Evolutionary conservation across 2,329 filamentous ascomycete species (phyloP), one percentile per base, ranked within the genome.

Genomic region (Scedosporium boydii): DNA sequence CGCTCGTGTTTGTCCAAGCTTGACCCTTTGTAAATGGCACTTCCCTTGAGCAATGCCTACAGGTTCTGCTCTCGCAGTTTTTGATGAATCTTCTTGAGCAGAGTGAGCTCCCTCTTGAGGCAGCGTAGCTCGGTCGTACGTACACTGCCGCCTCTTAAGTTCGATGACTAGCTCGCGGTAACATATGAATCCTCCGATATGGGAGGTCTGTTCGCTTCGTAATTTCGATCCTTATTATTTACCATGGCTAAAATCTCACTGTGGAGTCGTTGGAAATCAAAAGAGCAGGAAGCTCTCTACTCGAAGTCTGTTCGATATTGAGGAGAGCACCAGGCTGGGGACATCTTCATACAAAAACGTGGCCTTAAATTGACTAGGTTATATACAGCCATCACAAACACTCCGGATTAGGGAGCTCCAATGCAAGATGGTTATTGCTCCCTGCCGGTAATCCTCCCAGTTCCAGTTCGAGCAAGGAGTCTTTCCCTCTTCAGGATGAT

Each of bases 241-340:
- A 59, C 29, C n/a, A 10, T 59, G 57, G 57, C 34, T 59, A 59
- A 59, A 59, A 59, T 59, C 18, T 21, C 16, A 42, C 34, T 26
- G 57, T 59, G 57, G 57, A 59, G 34, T 38, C 10, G 10, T 14
- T 38, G 34, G 34, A 38, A 38, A 38, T 38, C 34, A 38, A 38
- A 38, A 34, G 29, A 29, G 6, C 27, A 6, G 6, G 23, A 6
- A 38, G 34, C 34, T 38, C 3, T 38, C 34, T 38, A 38, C 34
- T 38, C 34, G 34, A 38, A 38, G 34, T 38, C 10, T 38, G 34
- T 12, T 38, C 9, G 34, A 38, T 38, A 38, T 38, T 38, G 34
- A 38, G 34, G 34, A 38, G 10, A 14, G 34, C 34, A 34, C 6
- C 9, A 38, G 34, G 34, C 34, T 38, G 34, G 10, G 34, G 34